These are phyloP conservation scores for Fragilariopsis cylindrus DNA, from an alignment of 108 stramenopile genomes.

Conservation along the genomic window DNA sequence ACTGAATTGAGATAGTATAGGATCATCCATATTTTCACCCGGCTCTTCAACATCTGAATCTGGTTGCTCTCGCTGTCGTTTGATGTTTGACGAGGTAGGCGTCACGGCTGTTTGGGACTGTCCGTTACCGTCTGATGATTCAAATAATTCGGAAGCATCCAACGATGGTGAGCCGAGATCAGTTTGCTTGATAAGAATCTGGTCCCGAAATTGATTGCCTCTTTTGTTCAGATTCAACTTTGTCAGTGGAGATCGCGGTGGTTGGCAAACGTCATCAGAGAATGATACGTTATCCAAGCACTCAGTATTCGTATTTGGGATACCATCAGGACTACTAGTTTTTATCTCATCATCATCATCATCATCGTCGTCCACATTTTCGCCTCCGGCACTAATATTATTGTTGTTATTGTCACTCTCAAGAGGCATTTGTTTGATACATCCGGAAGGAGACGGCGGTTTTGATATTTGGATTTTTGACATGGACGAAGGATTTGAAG, in stretches of 20 bases:
- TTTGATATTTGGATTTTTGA: neutral
- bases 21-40: constrained; percentile 17
- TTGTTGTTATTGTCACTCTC: neutral
- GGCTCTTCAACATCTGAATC: neutral
- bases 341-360: neutral
- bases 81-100: constrained; percentile 16
- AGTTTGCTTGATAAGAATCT: constrained; percentile 20
- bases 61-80: neutral
- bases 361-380: neutral
- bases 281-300: neutral
- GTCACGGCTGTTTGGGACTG: constrained; percentile 28
- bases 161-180: neutral
- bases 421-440: neutral
- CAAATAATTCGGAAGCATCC: neutral
- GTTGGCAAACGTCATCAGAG: neutral
- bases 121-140: constrained; percentile 1
- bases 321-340: neutral
- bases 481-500: neutral
- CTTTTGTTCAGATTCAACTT: constrained; percentile 28
- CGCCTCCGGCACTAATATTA: neutral
- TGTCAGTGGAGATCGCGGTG: constrained; percentile 27
- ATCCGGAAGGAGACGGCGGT: neutral
- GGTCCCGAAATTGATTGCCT: constrained; percentile 31
- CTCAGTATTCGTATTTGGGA: constrained; percentile 2
- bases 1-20: constrained; percentile 39